Base-by-base conservation (phyloP, 2,329 filamentous ascomycete species). In the Epichloe coenophiala region DNA sequence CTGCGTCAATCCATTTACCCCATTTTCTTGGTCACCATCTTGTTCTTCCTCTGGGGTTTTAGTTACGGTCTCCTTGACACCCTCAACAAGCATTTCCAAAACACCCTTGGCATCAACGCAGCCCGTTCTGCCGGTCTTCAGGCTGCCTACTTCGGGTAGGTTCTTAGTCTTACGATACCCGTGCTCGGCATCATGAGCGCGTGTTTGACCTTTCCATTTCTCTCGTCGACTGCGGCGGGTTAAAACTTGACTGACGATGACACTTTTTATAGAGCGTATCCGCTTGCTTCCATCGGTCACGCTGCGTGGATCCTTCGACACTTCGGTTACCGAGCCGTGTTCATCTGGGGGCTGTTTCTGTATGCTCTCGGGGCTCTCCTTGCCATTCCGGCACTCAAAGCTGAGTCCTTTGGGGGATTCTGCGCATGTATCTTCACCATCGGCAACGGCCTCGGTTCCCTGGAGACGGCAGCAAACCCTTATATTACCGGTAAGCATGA, bases 401-500 rank as follows among this genome's bases (percentile, higher is more conserved):
- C 77, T 37, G 72, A 75, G 51, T 85, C 80, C 15, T 90, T 89
- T 60, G 78, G 74, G 86, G 86, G 85, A 8, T 90, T 89, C 68
- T 88, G 84, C 59, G 78, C 76, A 37, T 76, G 72, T 57, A 80
- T 86, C 57, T 87, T 89, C 65, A 77, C 89, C 54, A 83, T 88
- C 52, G 86, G 84, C 33, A 82, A 81, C 51, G 85, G 84, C 5
- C 72, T 89, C 1, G 81, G 81, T 1, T 84, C 84, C 0, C 77
- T 90, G 17, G 86, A 90, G 67, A 88, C 85, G 0, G 83, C 84
- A 1, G 86, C 86, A 5, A 87, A 90, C 64, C 83, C 85, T 0
- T 88, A 84, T 66, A 80, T 86, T 55, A 79, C 81, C 38, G 76
- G 66, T 66, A 56, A 11, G 48, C 17, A 35, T 15, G 5, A 36